Evolutionary conservation across 202 grass and related monocot species (phyloP).

Genomic region (Bolboschoenoplectus hybrid): DNA sequence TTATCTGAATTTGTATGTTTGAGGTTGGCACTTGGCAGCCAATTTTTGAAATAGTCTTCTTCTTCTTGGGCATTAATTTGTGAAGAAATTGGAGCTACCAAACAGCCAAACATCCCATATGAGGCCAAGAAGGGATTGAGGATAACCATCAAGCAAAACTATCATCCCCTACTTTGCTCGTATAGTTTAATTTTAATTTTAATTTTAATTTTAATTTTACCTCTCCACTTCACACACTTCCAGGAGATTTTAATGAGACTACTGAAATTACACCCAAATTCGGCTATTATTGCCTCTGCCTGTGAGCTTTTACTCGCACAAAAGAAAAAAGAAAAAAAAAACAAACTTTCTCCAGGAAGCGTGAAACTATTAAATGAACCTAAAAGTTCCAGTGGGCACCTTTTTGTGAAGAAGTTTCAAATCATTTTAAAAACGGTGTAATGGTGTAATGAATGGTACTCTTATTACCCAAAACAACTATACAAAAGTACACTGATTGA

Average conservation of each 20-base stretch:
- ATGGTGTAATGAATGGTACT: not conserved
- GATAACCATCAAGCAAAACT: not conserved
- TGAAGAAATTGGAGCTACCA: not conserved
- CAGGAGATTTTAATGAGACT: not conserved
- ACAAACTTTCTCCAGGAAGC: too few relatives aligned
- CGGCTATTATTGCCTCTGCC: not conserved
- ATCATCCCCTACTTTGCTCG: not conserved
- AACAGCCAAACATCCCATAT: not conserved
- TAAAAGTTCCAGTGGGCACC: not conserved
- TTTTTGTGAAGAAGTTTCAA: not conserved
- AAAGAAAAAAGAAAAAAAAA: too few relatives aligned
- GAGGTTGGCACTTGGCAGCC: not conserved
- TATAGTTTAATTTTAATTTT: not conserved
- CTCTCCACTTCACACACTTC: not conserved
- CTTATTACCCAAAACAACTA: constrained; percentile 18
- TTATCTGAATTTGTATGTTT: not conserved
- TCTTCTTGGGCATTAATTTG: not conserved
- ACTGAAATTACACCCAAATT: not conserved
- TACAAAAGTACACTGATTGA: not conserved
- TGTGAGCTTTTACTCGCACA: not conserved
- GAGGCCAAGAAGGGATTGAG: not conserved
- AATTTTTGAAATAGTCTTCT: not conserved
- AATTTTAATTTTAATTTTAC: too few relatives aligned
- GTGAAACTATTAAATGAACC: not conserved
- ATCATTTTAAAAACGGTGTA: not conserved